A percentile compares a stretch with the other conserved stretches of the same genome.
Evolutionary conservation across 164 flowering plant genomes (phyloP).

Genomic region (Buxus sempervirens): DNA sequence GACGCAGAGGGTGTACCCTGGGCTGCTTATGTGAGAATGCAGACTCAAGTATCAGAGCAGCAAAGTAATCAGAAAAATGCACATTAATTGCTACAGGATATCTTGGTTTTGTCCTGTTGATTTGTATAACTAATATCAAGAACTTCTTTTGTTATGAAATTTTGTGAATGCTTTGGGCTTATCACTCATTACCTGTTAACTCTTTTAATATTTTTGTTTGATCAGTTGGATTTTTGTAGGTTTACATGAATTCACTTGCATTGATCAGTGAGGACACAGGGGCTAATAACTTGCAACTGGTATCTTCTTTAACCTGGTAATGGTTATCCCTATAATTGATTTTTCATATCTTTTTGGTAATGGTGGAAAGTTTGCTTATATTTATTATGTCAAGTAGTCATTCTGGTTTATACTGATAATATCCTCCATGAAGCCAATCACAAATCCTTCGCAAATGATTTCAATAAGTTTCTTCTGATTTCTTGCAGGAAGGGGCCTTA

Average conservation of each 20-base stretch:
- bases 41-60: too few species aligned
- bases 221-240: constrained; percentile 38
- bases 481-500: constrained; percentile 45
- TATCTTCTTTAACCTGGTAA: constrained; percentile 59
- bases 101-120: too few species aligned
- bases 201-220: background rate
- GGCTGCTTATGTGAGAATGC: too few species aligned
- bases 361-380: background rate
- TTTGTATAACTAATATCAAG: background rate
- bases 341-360: background rate
- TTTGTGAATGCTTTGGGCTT: background rate
- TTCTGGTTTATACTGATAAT: background rate
- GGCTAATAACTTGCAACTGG: constrained; percentile 50
- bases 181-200: constrained; percentile 1
- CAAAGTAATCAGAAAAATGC: too few species aligned
- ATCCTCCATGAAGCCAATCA: background rate
- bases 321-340: constrained; percentile 9
- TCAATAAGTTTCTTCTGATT: constrained; percentile 8
- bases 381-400: background rate
- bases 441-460: background rate
- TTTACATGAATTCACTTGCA: constrained; percentile 31
- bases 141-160: background rate
- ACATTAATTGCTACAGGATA: too few species aligned
- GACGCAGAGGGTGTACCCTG: too few species aligned
- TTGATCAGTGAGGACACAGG: constrained; percentile 14